Conservation (phyloP, 2,329 filamentous ascomycete species). For the Zasmidium citrigriseum region DNA sequence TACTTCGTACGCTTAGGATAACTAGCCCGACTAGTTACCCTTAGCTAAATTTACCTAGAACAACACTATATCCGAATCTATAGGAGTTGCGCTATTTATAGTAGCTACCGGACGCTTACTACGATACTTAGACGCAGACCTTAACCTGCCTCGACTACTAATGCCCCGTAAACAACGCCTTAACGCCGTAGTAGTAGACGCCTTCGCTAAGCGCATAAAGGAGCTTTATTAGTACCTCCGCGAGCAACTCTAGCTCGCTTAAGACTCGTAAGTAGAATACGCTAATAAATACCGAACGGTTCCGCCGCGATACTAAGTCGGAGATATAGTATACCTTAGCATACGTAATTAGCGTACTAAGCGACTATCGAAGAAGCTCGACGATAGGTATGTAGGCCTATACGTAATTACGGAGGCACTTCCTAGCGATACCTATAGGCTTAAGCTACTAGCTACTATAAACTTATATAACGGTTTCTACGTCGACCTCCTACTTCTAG, state of each 20-base stretch:
- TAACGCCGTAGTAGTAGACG: background rate
- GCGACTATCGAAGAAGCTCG: background rate
- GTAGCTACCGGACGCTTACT: background rate
- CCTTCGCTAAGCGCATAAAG: background rate
- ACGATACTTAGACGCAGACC: background rate
- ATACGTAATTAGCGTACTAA: background rate
- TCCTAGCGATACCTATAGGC: background rate
- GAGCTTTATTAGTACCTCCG: background rate
- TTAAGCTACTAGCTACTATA: background rate
- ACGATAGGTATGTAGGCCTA: background rate
- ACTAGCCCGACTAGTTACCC: background rate
- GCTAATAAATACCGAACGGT: background rate
- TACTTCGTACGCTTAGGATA: background rate
- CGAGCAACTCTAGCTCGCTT: background rate
- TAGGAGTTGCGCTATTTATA: background rate
- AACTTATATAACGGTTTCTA: no score
- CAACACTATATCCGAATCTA: no score
- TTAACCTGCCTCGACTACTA: background rate
- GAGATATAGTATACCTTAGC: background rate
- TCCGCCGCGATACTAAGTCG: background rate
- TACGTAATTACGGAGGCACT: background rate
- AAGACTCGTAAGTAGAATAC: background rate
- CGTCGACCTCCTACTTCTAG: no score
- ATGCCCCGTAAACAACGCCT: background rate
- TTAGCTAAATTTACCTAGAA: background rate